Evolutionary conservation across 2,329 filamentous ascomycete genomes (phyloP).

Genomic region (Pseudogymnoascus destructans): DNA sequence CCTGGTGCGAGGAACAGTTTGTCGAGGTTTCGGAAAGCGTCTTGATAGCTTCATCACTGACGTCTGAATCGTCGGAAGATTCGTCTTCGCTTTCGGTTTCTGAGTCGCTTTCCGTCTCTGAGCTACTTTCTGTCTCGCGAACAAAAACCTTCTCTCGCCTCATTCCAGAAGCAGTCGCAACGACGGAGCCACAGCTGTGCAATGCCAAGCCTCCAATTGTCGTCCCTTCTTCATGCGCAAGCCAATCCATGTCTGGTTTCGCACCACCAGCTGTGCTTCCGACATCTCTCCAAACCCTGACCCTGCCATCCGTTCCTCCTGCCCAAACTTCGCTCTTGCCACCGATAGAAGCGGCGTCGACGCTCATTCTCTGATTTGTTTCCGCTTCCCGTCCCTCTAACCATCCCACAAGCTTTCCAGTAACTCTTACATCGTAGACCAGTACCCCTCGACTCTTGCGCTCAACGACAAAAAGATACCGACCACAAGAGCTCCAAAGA

Average conservation of each 20-base stretch:
- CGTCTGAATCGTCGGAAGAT: constrained; percentile 12
- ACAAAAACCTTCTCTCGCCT: constrained; percentile 12
- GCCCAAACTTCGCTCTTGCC: constrained; percentile 44
- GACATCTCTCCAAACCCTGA: constrained; percentile 46
- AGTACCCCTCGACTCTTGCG: constrained; percentile 41
- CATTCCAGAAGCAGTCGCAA: constrained; percentile 26
- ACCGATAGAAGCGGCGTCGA: constrained; percentile 39
- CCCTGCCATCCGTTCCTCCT: constrained; percentile 39
- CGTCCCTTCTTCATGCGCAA: constrained; percentile 24
- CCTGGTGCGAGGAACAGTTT: neutral
- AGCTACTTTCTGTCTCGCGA: neutral
- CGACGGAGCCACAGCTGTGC: constrained; percentile 24
- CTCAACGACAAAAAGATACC: constrained; percentile 51
- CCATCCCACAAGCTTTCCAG: constrained; percentile 42
- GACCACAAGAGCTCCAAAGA: constrained; percentile 48
- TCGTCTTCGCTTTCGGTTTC: constrained; percentile 14
- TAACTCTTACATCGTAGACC: constrained; percentile 50
- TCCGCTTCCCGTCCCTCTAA: constrained; percentile 36
- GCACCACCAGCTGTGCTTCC: constrained; percentile 33
- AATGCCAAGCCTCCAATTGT: constrained; percentile 12
- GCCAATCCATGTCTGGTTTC: constrained; percentile 24
- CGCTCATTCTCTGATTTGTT: constrained; percentile 43
- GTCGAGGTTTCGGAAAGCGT: neutral
- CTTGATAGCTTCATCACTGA: constrained; percentile 10
- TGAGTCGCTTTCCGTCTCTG: constrained; percentile 1